Conservation (phyloP, 2,329 filamentous ascomycete species). For the Neonectria ditissima region DNA sequence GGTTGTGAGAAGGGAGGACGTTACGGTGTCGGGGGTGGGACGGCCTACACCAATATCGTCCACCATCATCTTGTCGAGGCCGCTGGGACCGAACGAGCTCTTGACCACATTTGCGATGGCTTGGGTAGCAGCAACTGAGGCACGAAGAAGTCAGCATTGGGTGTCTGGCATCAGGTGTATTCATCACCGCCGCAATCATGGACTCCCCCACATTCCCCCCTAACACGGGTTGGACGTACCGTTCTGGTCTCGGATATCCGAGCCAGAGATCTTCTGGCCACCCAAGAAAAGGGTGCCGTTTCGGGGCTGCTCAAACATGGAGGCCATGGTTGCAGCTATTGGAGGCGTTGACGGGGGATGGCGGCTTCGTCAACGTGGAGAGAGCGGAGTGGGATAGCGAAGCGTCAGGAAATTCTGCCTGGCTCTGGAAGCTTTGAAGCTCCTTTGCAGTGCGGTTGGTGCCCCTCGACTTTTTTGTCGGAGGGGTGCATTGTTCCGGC, state of each 20-base stretch:
- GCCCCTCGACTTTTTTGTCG: constrained; percentile 46
- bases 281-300: constrained; percentile 98
- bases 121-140: constrained; percentile 87
- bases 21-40: constrained; percentile 29
- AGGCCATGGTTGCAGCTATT: constrained; percentile 74
- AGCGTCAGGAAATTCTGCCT: constrained; percentile 48
- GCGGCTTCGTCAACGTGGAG: constrained; percentile 42
- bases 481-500: constrained; percentile 44
- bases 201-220: constrained; percentile 42
- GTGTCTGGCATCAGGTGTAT: background rate
- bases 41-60: constrained; percentile 91
- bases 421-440: constrained; percentile 48
- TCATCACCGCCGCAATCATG: constrained; percentile 35
- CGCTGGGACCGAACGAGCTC: constrained; percentile 96
- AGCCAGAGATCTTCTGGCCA: constrained; percentile 95
- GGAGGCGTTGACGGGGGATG: constrained; percentile 38
- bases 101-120: constrained; percentile 99
- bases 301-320: constrained; percentile 94
- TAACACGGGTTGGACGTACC: constrained; percentile 62
- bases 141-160: constrained; percentile 31
- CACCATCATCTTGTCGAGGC: constrained; percentile 99
- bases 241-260: constrained; percentile 98
- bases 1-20: constrained; percentile 36
- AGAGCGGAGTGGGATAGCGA: constrained; percentile 38
- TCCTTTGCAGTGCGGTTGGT: constrained; percentile 31